phyloP scores from a whole-genome alignment of 768 basidiomycete species.

The Pisolithus sp. region DNA sequence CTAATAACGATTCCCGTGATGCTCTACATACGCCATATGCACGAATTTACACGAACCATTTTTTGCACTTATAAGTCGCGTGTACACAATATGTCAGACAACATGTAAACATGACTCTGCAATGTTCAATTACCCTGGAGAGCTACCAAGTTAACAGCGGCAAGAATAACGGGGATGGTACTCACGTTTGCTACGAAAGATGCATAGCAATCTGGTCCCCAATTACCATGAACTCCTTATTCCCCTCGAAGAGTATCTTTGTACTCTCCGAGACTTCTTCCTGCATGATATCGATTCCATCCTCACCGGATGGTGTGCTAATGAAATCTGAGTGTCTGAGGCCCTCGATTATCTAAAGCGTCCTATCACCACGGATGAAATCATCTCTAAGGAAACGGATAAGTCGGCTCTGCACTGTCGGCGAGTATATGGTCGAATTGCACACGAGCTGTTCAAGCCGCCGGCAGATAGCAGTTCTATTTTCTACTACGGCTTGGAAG shows the following conservation, averaged over 20 bases:
- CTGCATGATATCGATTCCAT: conserved; percentile 14
- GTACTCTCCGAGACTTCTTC: conserved; percentile 21
- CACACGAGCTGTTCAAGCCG: conserved; percentile 24
- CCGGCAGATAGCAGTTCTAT: conserved; percentile 21
- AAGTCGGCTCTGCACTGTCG: conserved; percentile 13
- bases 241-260: conserved; percentile 21
- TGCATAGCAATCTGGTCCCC: conserved; percentile 19
- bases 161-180: too few species aligned
- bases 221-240: conserved; percentile 19
- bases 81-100: not conserved
- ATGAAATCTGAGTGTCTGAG: conserved; percentile 23
- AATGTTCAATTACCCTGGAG: not conserved
- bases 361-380: conserved; percentile 22
- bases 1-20: not conserved
- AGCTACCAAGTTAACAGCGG: not conserved
- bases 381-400: conserved; percentile 19
- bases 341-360: conserved; percentile 18
- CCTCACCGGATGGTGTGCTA: conserved; percentile 11
- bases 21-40: not conserved
- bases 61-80: not conserved
- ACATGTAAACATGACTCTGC: not conserved
- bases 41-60: too few species aligned
- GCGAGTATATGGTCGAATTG: conserved; percentile 13
- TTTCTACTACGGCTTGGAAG: conserved; percentile 23
- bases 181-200: conserved; percentile 10